Evolutionary conservation across 441 rosid genomes (phyloP), one percentile per base, ranked within the genome.

Genomic region (Pelargonium fulgidum): DNA sequence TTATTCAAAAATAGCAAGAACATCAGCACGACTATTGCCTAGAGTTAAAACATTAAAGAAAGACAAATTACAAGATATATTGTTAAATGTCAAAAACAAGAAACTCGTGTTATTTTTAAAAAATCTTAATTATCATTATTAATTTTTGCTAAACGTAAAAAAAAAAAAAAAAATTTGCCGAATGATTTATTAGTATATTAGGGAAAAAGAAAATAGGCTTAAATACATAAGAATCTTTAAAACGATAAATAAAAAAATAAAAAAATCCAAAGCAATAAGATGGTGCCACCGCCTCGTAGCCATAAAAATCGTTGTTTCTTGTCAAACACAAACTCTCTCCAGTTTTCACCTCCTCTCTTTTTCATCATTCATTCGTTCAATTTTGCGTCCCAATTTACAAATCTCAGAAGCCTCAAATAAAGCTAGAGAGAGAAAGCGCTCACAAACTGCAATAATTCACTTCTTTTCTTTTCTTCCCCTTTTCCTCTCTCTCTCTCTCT

Each of bases 221-320:
- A 3, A 26, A 26, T 26, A 26, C 2, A 26, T 26, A 26, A 26
- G 3, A 0, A 26, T 0, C 1, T 9, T 45, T 9, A 45, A 45
- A 45, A 7, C 12, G n/a, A 45, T 1, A 45, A 8, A 5, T 7
- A 5, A 9, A 45, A 45, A 45, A 45, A 45, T 44, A 13, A 45
- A 52, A 52, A 52, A 2, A 1, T 9, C 14, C 14, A 14, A 14
- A 52, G 47, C 19, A 54, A 54, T 54, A 73, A 70, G 76, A 63
- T 68, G 81, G 79, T 75, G 78, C 72, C 80, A 71, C 73, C 86
- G 81, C 84, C 77, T 72, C 72, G 58, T 81, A 73, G 62, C 67
- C 76, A 77, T 68, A 56, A 73, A 76, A 11, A 10, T 59, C n/a
- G 5, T 66, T 14, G 1, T 29, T 14, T 8, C 22, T 20, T 50